Percentiles rank a stretch among this genome's conserved stretches.
These are phyloP conservation scores for Fusarium pseudonygamai DNA, from an alignment of 2,329 filamentous ascomycete species.

Conservation along the genomic window DNA sequence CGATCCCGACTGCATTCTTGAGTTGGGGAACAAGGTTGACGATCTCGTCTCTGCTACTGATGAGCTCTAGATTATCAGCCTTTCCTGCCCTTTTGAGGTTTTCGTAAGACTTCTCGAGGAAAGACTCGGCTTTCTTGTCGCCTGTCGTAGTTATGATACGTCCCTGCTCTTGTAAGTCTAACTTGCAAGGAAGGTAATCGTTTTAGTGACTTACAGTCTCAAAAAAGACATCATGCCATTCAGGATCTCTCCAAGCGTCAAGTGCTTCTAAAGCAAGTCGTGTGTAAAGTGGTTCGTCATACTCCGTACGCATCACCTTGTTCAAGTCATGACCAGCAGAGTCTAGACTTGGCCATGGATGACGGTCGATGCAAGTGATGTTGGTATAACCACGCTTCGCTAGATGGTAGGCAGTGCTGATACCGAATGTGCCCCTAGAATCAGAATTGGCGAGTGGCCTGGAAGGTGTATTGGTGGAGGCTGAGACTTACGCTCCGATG, in stretches of 20 bases:
- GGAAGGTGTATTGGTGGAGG: fast-evolving
- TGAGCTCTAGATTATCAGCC: background rate
- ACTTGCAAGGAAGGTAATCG: fast-evolving
- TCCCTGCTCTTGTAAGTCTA: background rate
- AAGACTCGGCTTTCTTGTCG: background rate
- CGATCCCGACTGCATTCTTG: background rate
- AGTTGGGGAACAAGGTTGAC: background rate
- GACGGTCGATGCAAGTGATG: conserved; percentile 27
- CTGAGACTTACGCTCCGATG: background rate
- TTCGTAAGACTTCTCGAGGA: background rate
- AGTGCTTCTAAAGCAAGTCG: background rate
- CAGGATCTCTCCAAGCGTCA: background rate
- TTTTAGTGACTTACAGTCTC: background rate
- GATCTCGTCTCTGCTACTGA: background rate
- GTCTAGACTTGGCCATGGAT: conserved; percentile 32
- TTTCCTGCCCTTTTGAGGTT: background rate
- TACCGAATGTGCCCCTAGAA: conserved; percentile 1
- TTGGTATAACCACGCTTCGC: conserved; percentile 23
- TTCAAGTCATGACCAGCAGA: conserved; percentile 35
- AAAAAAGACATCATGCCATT: background rate
- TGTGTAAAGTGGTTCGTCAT: conserved; percentile 2
- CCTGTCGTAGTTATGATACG: background rate
- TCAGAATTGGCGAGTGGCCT: background rate
- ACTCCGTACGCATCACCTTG: conserved; percentile 24
- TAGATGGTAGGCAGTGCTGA: conserved; percentile 11